Percentiles rank a stretch among this genome's conserved stretches.
Conservation (phyloP, 2,329 filamentous ascomycete species). For the Alternaria ethzedia region DNA sequence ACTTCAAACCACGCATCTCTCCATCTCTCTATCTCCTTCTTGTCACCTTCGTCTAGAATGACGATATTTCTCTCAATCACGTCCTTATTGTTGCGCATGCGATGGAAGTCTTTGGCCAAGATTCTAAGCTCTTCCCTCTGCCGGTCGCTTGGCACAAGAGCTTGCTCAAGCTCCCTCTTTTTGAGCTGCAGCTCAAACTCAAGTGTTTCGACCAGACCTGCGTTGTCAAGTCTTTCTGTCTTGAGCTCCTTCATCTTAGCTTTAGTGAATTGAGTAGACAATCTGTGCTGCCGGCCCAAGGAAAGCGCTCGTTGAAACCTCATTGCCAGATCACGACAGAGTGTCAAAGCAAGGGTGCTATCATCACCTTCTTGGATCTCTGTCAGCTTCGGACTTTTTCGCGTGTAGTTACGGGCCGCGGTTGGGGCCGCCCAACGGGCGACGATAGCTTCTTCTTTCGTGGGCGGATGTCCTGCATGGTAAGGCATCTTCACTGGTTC, state of each 20-base stretch:
- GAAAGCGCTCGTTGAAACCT: not conserved
- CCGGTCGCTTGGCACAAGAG: not conserved
- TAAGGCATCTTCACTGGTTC: too few species aligned
- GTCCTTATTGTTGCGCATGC: not conserved
- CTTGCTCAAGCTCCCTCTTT: not conserved
- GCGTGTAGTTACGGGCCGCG: too few species aligned
- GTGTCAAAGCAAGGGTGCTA: not conserved
- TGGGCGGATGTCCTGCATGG: too few species aligned
- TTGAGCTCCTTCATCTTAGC: not conserved
- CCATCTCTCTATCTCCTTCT: not conserved
- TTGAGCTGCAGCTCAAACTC: not conserved
- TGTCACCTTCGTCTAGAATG: not conserved
- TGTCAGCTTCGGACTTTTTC: too few species aligned
- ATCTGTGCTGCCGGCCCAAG: not conserved
- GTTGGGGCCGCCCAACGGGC: too few species aligned
- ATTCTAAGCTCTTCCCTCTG: not conserved
- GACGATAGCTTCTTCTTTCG: too few species aligned
- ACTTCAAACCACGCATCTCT: not conserved
- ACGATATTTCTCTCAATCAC: not conserved
- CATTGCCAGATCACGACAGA: not conserved
- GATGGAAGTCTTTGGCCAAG: not conserved
- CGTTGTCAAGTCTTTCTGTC: not conserved
- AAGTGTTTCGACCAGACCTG: not conserved
- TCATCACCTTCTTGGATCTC: not conserved
- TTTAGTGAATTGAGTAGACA: not conserved